These are phyloP conservation scores for Xylogone sp. DNA, from an alignment of 2,329 filamentous ascomycete genomes.

Conservation along the genomic window DNA sequence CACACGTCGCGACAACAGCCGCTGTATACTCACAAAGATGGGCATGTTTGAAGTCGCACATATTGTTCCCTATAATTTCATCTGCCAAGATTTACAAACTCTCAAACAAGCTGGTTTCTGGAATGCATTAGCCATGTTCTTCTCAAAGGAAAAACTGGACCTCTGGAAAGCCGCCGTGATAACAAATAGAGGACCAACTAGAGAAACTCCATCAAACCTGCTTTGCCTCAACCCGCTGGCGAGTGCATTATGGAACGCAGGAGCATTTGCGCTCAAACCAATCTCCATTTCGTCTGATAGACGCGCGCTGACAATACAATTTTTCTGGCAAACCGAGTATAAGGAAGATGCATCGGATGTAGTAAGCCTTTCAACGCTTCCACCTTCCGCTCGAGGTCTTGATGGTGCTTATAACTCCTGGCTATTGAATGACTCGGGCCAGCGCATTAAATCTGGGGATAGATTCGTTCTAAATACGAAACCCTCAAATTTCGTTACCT, in stretches of 20 bases:
- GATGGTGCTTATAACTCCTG: too few relatives aligned
- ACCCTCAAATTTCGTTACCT: too few relatives aligned
- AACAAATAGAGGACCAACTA: too few relatives aligned
- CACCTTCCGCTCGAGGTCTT: too few relatives aligned
- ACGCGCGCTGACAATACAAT: conserved; percentile 9
- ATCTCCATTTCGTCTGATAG: conserved; percentile 10
- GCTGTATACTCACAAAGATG: conserved; percentile 10
- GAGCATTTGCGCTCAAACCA: conserved; percentile 14
- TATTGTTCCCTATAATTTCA: conserved; percentile 8
- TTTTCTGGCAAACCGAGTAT: conserved; percentile 11
- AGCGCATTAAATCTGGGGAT: too few relatives aligned
- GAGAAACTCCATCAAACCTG: too few relatives aligned
- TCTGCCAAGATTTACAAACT: not conserved
- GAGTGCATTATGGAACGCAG: conserved; percentile 5
- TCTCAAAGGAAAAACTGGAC: conserved; percentile 10
- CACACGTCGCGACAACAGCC: conserved; percentile 3
- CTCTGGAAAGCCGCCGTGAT: conserved; percentile 7
- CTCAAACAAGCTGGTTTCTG: conserved; percentile 6
- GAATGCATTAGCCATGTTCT: conserved; percentile 8
- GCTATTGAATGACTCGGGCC: too few relatives aligned
- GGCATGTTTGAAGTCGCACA: conserved; percentile 7
- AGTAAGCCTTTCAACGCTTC: too few relatives aligned
- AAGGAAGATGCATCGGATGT: too few relatives aligned
- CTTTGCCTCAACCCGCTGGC: not conserved
- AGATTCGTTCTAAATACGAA: too few relatives aligned